Base-by-base conservation (phyloP, 2,329 filamentous ascomycete species). In the Monosporascus sp. region DNA sequence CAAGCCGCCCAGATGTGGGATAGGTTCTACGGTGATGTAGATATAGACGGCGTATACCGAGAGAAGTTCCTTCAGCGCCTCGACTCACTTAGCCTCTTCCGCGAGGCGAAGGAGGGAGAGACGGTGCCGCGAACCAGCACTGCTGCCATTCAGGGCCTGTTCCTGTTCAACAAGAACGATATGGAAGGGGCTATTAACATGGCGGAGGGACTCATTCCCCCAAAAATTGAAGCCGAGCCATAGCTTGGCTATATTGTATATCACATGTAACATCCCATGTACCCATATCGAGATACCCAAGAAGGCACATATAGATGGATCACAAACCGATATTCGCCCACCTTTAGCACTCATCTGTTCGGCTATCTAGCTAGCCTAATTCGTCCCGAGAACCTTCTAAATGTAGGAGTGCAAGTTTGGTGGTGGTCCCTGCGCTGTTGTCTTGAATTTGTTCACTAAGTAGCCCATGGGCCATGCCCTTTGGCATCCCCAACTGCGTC, bases 91-190 rank as follows among this genome's bases (percentile, higher is more conserved):
- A 87, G 87, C 0, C 71, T 97, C 26, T 82, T 95, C 51, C 80
- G 84, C 18, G 77, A 81, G 50, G 77, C 74, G 22, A 65, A 74
- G 26, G 78, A 78, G 20, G 72, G 72, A 3, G 73, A 74, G 52
- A 67, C 74, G 3, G 77, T 73, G 5, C 70, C 74, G 41, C 75
- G 76, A 47, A 89, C 91, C 17, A 97, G 92, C 68, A 92, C 93
- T 5, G 94, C 94, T 28, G 91, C 91, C 22, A 84, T 99, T 31
- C 94, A 99, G 71, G 94, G 94, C 0, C 72, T 99, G 45, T 99
- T 99, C 70, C 71, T 97, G 69, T 96, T 95, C 70, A 95, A 97
- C 73, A 99, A 99, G 74, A 88, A 87, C 58, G 82, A 96, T 63
- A 88, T 92, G 77, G 80, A 91, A 60, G 91, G 93, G 2, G 93